Evolutionary conservation across 75 land plant genomes (phyloP).

Genomic region (Selaginella moellendorffii): DNA sequence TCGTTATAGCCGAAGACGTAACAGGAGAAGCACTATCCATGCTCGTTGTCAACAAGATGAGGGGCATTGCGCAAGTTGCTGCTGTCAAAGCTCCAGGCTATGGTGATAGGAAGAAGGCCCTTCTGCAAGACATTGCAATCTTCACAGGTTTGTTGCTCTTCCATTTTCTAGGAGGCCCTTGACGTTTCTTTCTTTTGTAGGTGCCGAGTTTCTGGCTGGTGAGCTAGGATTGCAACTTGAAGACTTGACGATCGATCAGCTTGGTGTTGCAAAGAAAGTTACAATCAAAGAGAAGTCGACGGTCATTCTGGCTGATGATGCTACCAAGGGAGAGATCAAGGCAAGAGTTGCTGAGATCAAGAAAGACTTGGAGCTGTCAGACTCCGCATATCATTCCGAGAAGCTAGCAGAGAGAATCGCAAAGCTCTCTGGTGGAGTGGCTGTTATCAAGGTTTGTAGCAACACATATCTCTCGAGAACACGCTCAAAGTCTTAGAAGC

Average conservation of each 20-base stretch:
- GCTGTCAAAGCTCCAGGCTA: slow-evolving; percentile 7
- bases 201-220: slow-evolving; percentile 2
- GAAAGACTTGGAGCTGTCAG: not conserved
- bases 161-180: slow-evolving; percentile 9
- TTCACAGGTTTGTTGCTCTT: slow-evolving; percentile 10
- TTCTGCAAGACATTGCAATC: slow-evolving; percentile 1
- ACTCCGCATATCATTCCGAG: slow-evolving; percentile 1
- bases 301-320: not conserved
- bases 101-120: slow-evolving; percentile 5
- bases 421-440: slow-evolving; percentile 5
- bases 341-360: slow-evolving; percentile 7
- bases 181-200: not conserved
- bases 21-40: slow-evolving; percentile 4
- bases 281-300: not conserved
- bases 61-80: slow-evolving; percentile 4
- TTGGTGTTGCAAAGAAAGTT: slow-evolving; percentile 3
- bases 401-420: slow-evolving; percentile 1
- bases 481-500: too few relatives aligned
- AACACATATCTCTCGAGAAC: too few relatives aligned
- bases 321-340: not conserved
- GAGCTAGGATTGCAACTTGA: slow-evolving; percentile 2
- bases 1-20: not conserved
- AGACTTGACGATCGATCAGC: slow-evolving; percentile 1
- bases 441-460: slow-evolving; percentile 4
- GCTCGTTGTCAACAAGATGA: not conserved